Conservation (phyloP, 23 red algal species). For the Gracilaria domingensis region DNA sequence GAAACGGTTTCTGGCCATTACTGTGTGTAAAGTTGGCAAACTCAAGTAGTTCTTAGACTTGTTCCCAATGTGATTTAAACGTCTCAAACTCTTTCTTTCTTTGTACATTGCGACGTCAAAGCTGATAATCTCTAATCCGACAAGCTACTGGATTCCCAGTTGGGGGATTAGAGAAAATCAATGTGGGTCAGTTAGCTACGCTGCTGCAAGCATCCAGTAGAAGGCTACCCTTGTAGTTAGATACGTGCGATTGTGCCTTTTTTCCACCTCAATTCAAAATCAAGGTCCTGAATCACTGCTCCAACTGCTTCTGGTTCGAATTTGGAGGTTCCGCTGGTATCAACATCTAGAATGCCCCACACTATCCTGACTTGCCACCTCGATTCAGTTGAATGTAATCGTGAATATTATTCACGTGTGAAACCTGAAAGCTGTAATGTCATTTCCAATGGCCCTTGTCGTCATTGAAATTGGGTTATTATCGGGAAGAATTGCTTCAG, state of each 20-base stretch:
- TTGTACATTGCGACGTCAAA: not conserved
- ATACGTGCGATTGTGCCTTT: too few relatives aligned
- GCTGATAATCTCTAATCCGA: constrained; percentile 61
- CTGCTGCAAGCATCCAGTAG: too few relatives aligned
- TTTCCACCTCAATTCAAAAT: not conserved
- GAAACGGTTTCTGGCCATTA: too few relatives aligned
- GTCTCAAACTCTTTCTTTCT: constrained; percentile 18
- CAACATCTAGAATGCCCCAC: constrained; percentile 69
- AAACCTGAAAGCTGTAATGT: too few relatives aligned
- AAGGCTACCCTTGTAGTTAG: too few relatives aligned
- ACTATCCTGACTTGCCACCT: constrained; percentile 16
- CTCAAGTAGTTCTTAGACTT: constrained; percentile 19
- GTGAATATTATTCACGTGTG: too few relatives aligned
- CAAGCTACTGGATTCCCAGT: constrained; percentile 47
- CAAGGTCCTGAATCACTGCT: constrained; percentile 24
- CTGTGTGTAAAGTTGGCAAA: constrained; percentile 24
- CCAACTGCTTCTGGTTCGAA: constrained; percentile 50
- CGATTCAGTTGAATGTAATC: not conserved
- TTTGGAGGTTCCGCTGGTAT: constrained; percentile 56
- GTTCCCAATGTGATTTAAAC: constrained; percentile 10
- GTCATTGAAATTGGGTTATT: not conserved
- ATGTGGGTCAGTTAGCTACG: too few relatives aligned
- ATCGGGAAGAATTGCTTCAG: constrained; percentile 48
- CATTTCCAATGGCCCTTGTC: not conserved
- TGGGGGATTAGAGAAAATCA: too few relatives aligned